Percentiles rank a stretch among this genome's conserved stretches.
phyloP scores from a whole-genome alignment of 805 yeast species.

The Sugiyamaella americana region DNA sequence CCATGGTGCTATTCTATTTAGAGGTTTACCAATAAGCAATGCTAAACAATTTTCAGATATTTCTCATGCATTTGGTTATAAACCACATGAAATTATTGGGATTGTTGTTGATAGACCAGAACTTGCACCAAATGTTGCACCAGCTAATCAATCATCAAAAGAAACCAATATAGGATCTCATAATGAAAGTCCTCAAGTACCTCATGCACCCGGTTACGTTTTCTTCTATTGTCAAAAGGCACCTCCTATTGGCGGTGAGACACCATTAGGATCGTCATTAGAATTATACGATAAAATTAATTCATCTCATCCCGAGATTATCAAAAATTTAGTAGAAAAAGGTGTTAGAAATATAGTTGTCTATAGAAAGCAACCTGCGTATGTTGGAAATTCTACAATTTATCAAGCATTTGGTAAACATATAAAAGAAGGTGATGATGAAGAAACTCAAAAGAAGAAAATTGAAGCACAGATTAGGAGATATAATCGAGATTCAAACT shows the following conservation, averaged over 20 bases:
- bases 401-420: conserved; percentile 13
- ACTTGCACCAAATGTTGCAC: conserved; percentile 13
- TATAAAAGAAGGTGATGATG: conserved; percentile 9
- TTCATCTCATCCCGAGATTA: conserved; percentile 6
- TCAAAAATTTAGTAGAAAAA: conserved; percentile 7
- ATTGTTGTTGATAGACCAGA: conserved; percentile 11
- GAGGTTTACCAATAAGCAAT: conserved; percentile 9
- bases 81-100: conserved; percentile 15
- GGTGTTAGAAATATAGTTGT: conserved; percentile 4
- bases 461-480: conserved; percentile 11
- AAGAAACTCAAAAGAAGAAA: background rate
- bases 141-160: conserved; percentile 9
- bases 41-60: conserved; percentile 10
- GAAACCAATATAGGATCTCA: conserved; percentile 5
- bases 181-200: conserved; percentile 13
- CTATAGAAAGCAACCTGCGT: conserved; percentile 2
- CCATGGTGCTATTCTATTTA: conserved; percentile 10
- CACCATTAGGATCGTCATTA: conserved; percentile 9
- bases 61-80: conserved; percentile 11
- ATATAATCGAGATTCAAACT: conserved; percentile 8
- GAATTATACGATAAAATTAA: conserved; percentile 8
- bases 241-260: conserved; percentile 11
- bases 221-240: conserved; percentile 11
- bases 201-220: conserved; percentile 12
- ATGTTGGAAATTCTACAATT: conserved; percentile 9